Evolutionary conservation across 441 rosid genomes (phyloP).

Genomic region (Pelargonium fulgidum): DNA sequence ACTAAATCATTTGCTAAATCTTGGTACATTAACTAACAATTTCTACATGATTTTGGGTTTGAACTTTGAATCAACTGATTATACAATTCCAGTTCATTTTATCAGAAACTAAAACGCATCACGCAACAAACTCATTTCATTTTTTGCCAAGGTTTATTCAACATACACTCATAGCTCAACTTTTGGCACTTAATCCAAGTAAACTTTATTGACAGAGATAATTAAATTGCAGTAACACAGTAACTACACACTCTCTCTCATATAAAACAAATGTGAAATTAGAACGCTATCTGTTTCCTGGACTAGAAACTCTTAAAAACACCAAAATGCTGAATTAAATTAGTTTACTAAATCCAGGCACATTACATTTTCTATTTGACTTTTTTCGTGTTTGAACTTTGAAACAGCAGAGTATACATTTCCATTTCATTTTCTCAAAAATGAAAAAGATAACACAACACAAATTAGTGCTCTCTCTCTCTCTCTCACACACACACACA

Average conservation of each 20-base stretch:
- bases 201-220: background rate
- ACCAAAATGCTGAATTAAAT: background rate
- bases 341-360: background rate
- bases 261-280: background rate
- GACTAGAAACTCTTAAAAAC: background rate
- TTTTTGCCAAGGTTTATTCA: background rate
- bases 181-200: constrained; percentile 1
- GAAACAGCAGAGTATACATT: too few relatives aligned
- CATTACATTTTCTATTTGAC: background rate
- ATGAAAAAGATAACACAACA: too few relatives aligned
- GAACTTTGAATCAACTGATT: too few relatives aligned
- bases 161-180: background rate
- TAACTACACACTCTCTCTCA: background rate
- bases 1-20: background rate
- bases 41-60: too few relatives aligned
- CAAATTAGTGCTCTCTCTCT: too few relatives aligned
- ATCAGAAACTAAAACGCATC: too few relatives aligned
- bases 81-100: too few relatives aligned
- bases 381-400: too few relatives aligned
- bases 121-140: background rate
- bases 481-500: too few relatives aligned
- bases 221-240: background rate
- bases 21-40: background rate
- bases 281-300: background rate
- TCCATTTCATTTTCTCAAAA: too few relatives aligned